A percentile compares a stretch with the other conserved stretches of the same genome.
Conservation (phyloP, 805 yeast genomes). For the Schizosaccharomyces octosporus region DNA sequence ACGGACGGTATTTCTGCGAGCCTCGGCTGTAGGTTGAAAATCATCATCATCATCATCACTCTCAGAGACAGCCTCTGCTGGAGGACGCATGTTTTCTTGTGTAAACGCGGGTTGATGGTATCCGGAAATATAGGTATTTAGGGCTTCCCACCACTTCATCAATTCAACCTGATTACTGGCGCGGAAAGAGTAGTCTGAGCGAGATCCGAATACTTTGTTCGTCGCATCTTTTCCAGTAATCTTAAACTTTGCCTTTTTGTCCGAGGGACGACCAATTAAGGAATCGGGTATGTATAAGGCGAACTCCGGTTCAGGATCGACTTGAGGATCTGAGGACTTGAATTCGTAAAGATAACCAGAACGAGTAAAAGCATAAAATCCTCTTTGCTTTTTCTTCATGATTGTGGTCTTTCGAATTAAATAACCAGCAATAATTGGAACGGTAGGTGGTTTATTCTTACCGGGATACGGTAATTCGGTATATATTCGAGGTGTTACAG, state of each 20-base stretch:
- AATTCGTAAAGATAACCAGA: slow-evolving; percentile 23
- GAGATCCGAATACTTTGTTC: slow-evolving; percentile 12
- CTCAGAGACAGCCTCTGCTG: not conserved
- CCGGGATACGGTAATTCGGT: slow-evolving; percentile 18
- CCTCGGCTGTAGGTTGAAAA: not conserved
- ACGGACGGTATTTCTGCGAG: not conserved
- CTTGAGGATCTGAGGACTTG: slow-evolving; percentile 19
- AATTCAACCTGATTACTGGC: slow-evolving; percentile 23
- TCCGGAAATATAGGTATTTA: not conserved
- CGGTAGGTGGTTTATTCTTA: slow-evolving; percentile 18
- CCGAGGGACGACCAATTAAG: slow-evolving; percentile 16
- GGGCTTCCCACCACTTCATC: slow-evolving; percentile 21
- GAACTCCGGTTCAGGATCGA: slow-evolving; percentile 23
- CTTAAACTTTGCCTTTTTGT: slow-evolving; percentile 19
- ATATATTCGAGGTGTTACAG: slow-evolving; percentile 17
- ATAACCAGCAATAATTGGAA: slow-evolving; percentile 25
- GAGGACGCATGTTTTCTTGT: not conserved
- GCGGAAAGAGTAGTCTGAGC: slow-evolving; percentile 18
- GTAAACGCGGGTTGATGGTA: not conserved
- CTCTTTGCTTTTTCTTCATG: slow-evolving; percentile 18
- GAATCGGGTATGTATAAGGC: slow-evolving; percentile 26
- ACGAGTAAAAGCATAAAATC: slow-evolving; percentile 24
- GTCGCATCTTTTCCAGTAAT: slow-evolving; percentile 21
- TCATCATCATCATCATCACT: not conserved
- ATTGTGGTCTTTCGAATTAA: slow-evolving; percentile 22